phyloP scores from a whole-genome alignment of 306 rosid species.

The Rubus parviflorus region DNA sequence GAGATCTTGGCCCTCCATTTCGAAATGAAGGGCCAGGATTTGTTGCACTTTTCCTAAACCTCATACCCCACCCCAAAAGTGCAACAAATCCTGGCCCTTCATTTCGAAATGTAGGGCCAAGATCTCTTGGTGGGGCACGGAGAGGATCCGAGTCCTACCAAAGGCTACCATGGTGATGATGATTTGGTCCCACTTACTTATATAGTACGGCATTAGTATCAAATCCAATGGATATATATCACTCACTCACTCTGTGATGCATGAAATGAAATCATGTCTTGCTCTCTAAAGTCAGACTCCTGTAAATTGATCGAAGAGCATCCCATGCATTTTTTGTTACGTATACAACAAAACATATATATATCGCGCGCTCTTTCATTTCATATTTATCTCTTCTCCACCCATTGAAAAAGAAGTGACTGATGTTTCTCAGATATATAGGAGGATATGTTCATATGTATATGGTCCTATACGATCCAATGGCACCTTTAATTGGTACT shows the following conservation, averaged over 20 bases:
- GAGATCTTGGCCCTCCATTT: too few relatives aligned
- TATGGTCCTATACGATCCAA: background rate
- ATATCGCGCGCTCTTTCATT: background rate
- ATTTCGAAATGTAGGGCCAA: too few relatives aligned
- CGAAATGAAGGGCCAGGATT: too few relatives aligned
- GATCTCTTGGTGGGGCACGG: too few relatives aligned
- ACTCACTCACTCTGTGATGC: slow-evolving; percentile 7
- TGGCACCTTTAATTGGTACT: background rate
- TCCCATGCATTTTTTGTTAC: slow-evolving; percentile 91
- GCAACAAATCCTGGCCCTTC: too few relatives aligned
- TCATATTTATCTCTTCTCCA: background rate
- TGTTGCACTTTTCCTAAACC: too few relatives aligned
- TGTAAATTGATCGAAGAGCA: slow-evolving; percentile 36
- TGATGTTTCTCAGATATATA: slow-evolving; percentile 1
- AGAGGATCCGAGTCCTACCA: too few relatives aligned
- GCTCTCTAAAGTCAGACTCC: slow-evolving; percentile 17
- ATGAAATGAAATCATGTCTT: slow-evolving; percentile 18
- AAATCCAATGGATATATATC: slow-evolving; percentile 26
- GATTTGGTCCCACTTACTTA: slow-evolving; percentile 45
- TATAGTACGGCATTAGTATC: slow-evolving; percentile 31
- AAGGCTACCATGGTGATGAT: slow-evolving; percentile 37
- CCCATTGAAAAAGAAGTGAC: background rate
- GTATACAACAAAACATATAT: background rate
- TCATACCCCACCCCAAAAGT: too few relatives aligned
- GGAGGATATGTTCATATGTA: background rate